phyloP scores from a whole-genome alignment of 2,329 filamentous ascomycete species.

The Akanthomyces uredinophilus region DNA sequence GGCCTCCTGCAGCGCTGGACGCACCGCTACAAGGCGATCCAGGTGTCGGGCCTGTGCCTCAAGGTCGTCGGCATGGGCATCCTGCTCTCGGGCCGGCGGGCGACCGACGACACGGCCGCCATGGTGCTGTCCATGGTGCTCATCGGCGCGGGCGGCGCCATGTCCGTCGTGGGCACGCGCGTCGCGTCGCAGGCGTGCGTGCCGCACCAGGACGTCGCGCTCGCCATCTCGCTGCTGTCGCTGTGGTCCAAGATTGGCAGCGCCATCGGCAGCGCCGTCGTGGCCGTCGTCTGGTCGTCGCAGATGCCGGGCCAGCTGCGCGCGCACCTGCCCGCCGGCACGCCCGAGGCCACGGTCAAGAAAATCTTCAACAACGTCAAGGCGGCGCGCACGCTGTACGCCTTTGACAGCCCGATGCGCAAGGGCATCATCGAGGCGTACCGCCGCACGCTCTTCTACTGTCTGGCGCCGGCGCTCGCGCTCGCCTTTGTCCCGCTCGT shows the following conservation, averaged over 20 bases:
- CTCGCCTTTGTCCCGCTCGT: conserved; percentile 30
- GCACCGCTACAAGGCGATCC: conserved; percentile 38
- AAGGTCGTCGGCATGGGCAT: conserved; percentile 26
- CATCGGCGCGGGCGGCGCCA: conserved; percentile 31
- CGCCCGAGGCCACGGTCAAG: conserved; percentile 18
- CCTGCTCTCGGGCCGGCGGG: conserved; percentile 24
- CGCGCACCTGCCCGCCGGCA: conserved; percentile 23
- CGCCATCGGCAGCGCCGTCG: conserved; percentile 32
- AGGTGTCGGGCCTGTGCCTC: conserved; percentile 33
- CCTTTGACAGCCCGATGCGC: conserved; percentile 19
- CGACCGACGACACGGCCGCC: conserved; percentile 31
- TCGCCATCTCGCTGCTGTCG: conserved; percentile 32
- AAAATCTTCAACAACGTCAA: conserved; percentile 8
- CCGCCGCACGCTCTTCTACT: conserved; percentile 29
- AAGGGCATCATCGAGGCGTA: conserved; percentile 27
- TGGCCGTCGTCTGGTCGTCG: conserved; percentile 32
- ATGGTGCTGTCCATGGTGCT: conserved; percentile 30
- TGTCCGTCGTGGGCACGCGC: conserved; percentile 35
- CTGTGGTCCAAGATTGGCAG: conserved; percentile 36
- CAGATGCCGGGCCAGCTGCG: conserved; percentile 26
- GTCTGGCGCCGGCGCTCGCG: conserved; percentile 27
- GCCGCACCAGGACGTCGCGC: conserved; percentile 37
- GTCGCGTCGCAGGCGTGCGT: conserved; percentile 38
- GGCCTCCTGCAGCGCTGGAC: conserved; percentile 31
- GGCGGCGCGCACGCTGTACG: conserved; percentile 12